These are phyloP conservation scores for Tuber magnatum DNA, from an alignment of 495 filamentous ascomycete genomes.

Conservation along the genomic window DNA sequence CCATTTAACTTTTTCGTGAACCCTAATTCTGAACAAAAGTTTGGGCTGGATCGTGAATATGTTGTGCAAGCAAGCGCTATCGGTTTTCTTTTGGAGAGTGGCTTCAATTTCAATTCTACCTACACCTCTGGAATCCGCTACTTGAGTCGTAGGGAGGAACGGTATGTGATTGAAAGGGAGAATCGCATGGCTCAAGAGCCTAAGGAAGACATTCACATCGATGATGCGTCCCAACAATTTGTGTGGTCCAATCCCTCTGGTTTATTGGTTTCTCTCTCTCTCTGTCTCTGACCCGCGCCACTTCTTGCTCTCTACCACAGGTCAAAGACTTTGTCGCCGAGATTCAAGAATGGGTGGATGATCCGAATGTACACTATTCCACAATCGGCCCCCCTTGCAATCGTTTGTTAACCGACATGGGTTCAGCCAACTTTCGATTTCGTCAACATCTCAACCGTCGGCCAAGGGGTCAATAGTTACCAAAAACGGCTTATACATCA, in stretches of 20 bases:
- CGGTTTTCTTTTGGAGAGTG: constrained; percentile 55
- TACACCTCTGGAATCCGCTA: constrained; percentile 60
- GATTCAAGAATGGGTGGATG: constrained; percentile 48
- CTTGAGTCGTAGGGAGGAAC: constrained; percentile 60
- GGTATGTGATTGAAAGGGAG: constrained; percentile 36
- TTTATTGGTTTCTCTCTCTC: constrained; percentile 14
- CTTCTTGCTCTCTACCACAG: constrained; percentile 7
- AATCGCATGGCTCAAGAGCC: constrained; percentile 41
- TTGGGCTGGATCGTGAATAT: constrained; percentile 42
- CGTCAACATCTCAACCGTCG: constrained; percentile 41
- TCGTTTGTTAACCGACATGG: constrained; percentile 3
- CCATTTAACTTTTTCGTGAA: constrained; percentile 65
- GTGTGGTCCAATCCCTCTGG: constrained; percentile 27
- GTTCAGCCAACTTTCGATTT: constrained; percentile 41
- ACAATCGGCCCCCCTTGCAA: background rate
- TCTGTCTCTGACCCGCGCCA: background rate
- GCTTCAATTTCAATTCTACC: constrained; percentile 56
- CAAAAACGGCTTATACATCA: constrained; percentile 65
- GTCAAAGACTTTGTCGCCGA: constrained; percentile 49
- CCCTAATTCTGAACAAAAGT: constrained; percentile 44
- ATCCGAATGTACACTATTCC: constrained; percentile 26
- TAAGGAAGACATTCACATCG: constrained; percentile 49
- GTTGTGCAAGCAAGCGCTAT: constrained; percentile 48
- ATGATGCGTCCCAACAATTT: constrained; percentile 51
- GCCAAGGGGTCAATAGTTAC: constrained; percentile 41